Evolutionary conservation across 1,284 basidiomycete genomes (phyloP), one percentile per base, ranked within the genome.

Genomic region (Xerocomus minutiporus): DNA sequence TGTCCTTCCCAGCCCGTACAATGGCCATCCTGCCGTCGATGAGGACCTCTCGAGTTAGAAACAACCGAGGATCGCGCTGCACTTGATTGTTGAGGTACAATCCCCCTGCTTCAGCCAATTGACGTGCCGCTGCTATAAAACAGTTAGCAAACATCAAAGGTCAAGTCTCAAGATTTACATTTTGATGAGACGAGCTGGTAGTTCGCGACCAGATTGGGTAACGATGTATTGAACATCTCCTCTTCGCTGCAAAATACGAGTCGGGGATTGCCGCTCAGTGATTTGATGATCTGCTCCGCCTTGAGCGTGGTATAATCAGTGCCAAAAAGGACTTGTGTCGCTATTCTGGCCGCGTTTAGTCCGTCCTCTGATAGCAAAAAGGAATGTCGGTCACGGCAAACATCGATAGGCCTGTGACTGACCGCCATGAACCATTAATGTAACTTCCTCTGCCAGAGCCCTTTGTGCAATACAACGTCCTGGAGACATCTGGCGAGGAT

Each of bases 401-500:
- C 12, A 13, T 36, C 20, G 15, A 29, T 2, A n/a, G 6, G 26
- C 12, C 35, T 8, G 28, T 3, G 17, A 67, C 65, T 57, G 42
- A 93, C 92, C 67, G 48, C 84, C 82, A 64, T 97, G 94, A 5
- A 96, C 84, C 52, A 98, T 79, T 57, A 89, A 81, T 0, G 93
- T 97, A 6, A 97, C 85, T 71, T 98, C 93, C 8, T 80, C 76
- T 6, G 96, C 96, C 2, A 98, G 77, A 9, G 81, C 68, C n/a
- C 75, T 78, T 67, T 98, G 96, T 2, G 92, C 91, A 2, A 69
- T 61, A 15, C 90, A 83, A 52, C 71, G 70, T 55, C 84, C 82
- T 3, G 86, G 86, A 11, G 71, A 68, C 44, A 53, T 52, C 82
- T 88, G 53, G 12, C 39, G 43, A 46, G n/a, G 48, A 55, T 52